A percentile compares a stretch with the other conserved stretches of the same genome.
Evolutionary conservation across 2,329 filamentous ascomycete genomes (phyloP).

Genomic region (Thielaviopsis ethacetica): DNA sequence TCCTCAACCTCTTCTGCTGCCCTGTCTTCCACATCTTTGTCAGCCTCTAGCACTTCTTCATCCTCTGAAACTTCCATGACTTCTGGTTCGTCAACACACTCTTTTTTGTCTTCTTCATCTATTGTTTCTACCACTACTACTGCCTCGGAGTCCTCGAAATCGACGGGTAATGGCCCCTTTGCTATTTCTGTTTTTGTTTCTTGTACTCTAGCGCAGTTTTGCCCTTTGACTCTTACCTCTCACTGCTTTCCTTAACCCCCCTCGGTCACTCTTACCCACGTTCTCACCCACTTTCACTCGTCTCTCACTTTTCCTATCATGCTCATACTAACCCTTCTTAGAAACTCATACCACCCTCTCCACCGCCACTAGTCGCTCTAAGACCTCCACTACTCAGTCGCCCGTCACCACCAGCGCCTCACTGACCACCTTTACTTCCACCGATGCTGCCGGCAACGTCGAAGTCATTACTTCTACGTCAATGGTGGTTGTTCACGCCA

Average conservation of each 20-base stretch:
- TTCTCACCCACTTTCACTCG: background rate
- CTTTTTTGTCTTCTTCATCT: conserved; percentile 12
- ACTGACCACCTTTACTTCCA: conserved; percentile 28
- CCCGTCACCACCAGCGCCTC: conserved; percentile 19
- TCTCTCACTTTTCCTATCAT: background rate
- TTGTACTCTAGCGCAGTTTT: background rate
- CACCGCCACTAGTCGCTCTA: conserved; percentile 19
- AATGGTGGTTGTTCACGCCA: conserved; percentile 28
- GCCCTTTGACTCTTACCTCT: background rate
- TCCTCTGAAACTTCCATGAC: conserved; percentile 16
- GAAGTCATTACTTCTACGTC: conserved; percentile 33
- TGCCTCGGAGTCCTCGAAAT: background rate
- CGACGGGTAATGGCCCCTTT: background rate
- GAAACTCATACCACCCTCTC: conserved; percentile 14
- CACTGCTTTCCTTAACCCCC: too few relatives aligned
- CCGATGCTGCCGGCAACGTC: conserved; percentile 27
- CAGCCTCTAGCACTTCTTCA: conserved; percentile 19
- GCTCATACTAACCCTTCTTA: background rate
- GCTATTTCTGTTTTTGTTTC: background rate
- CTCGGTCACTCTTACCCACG: background rate
- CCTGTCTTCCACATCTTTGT: conserved; percentile 9
- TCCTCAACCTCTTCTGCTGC: conserved; percentile 10
- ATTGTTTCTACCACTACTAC: conserved; percentile 7
- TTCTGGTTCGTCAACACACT: conserved; percentile 13
- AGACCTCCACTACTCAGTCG: conserved; percentile 18